These are phyloP conservation scores for Gleditsia sinensis DNA, from an alignment of 306 rosid species.

Conservation along the genomic window DNA sequence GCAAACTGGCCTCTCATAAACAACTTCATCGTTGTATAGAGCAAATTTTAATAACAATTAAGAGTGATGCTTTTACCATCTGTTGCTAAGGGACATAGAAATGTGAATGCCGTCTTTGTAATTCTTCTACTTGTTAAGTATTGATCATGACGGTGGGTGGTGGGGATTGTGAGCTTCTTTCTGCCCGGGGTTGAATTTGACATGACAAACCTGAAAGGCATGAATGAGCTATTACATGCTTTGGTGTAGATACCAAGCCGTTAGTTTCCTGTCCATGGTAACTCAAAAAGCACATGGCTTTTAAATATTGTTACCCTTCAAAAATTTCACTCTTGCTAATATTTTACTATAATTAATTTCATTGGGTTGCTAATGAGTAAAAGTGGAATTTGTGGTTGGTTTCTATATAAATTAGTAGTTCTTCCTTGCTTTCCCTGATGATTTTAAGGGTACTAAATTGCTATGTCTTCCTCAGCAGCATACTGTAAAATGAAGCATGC, in stretches of 20 bases:
- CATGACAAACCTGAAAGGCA: background rate
- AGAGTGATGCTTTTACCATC: background rate
- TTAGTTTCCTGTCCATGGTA: background rate
- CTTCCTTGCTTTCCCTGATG: background rate
- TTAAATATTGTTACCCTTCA: background rate
- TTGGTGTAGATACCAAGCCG: background rate
- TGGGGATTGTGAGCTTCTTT: background rate
- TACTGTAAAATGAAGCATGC: background rate
- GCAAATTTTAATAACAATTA: background rate
- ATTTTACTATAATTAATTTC: background rate
- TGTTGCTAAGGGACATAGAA: background rate
- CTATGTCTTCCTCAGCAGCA: background rate
- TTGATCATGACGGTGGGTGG: background rate
- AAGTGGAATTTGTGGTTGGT: background rate
- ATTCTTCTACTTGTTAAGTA: conserved; percentile 9
- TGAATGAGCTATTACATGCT: background rate
- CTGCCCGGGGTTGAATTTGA: background rate
- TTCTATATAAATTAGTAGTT: background rate
- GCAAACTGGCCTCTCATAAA: background rate
- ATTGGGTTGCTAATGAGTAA: background rate
- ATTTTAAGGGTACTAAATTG: background rate
- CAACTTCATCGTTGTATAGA: background rate
- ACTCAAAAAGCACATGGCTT: background rate
- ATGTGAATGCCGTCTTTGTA: background rate
- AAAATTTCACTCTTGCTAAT: background rate